Base-by-base conservation (phyloP, 2,329 filamentous ascomycete species). In the Metarhizium guizhouense region DNA sequence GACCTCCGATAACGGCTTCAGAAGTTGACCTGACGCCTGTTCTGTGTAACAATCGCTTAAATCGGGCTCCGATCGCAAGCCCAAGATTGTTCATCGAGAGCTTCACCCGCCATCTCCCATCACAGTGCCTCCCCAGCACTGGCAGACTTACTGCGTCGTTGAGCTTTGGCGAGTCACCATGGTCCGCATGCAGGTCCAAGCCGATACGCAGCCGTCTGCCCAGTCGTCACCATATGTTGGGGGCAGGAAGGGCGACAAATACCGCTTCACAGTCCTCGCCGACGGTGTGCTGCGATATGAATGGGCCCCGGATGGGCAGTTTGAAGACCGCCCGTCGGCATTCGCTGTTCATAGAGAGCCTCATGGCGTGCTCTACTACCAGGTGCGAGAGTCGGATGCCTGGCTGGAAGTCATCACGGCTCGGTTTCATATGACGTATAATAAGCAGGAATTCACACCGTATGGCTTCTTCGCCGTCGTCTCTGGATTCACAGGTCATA, bases 291-390 rank as follows among this genome's bases (percentile, higher is more conserved):
- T 86, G 32, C 79, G 83, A 36, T 84, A 80, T 58, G 83, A 86
- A 68, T 86, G 81, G 80, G 76, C 82, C 0, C 70, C 74, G 11
- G 82, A 86, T 58, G 75, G 77, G 51, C 63, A 70, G 38, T 86
- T 86, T 61, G 83, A 86, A 63, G 82, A 86, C 63, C 76, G 82
- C 4, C 78, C 80, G 0, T 85, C 81, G 0, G 79, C 78, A 10
- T 82, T 86, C 63, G 83, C 82, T n/a, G 72, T 81, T 55, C 78
- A 81, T 59, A 74, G 83, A 30, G 51, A 54, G 36, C 66, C 71
- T 11, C 70, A 79, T 30, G 67, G 74, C 1, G 56, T 58, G 1
- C 73, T 77, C 0, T 63, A 76, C 47, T 82, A 78, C 61, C 72
- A 71, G 5, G 69, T 79, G 51, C 68, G 74, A 54, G 76, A 83